Percentiles rank a stretch among this genome's conserved stretches.
Evolutionary conservation across 179 eudicot species (phyloP).

Genomic region (Gypsophila paniculata): DNA sequence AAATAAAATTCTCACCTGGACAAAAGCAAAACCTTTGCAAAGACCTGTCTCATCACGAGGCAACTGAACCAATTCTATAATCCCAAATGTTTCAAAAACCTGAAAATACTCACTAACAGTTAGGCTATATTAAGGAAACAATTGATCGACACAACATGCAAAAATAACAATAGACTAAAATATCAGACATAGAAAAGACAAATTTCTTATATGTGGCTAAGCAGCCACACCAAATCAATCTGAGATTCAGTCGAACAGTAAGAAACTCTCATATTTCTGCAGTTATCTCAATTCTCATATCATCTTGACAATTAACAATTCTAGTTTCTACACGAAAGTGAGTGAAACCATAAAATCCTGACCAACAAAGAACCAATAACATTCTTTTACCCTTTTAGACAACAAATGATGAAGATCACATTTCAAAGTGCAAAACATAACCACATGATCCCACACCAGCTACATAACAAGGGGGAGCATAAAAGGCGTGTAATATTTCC

Average conservation of each 20-base stretch:
- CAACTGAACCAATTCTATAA: constrained; percentile 82
- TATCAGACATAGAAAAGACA: not conserved
- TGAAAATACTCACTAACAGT: constrained; percentile 17
- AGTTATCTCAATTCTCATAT: not conserved
- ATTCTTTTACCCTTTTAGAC: not conserved
- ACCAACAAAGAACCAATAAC: not conserved
- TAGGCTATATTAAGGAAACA: constrained; percentile 11
- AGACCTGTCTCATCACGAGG: constrained; percentile 74
- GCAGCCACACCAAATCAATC: not conserved
- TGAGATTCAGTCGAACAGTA: not conserved
- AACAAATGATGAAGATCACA: not conserved
- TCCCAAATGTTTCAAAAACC: constrained; percentile 92
- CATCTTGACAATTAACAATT: not conserved
- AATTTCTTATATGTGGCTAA: too few relatives aligned
- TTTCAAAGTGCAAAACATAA: not conserved
- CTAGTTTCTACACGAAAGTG: not conserved
- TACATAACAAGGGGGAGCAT: not conserved
- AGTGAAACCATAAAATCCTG: not conserved
- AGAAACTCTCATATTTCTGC: not conserved
- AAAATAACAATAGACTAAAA: not conserved
- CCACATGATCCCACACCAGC: not conserved
- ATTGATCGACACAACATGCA: not conserved
- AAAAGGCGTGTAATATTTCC: not conserved
- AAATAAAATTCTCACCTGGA: constrained; percentile 53
- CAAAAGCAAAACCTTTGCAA: constrained; percentile 88